Base-by-base conservation (phyloP, 2,329 filamentous ascomycete genomes). In the Sclerotinia trifoliorum region DNA sequence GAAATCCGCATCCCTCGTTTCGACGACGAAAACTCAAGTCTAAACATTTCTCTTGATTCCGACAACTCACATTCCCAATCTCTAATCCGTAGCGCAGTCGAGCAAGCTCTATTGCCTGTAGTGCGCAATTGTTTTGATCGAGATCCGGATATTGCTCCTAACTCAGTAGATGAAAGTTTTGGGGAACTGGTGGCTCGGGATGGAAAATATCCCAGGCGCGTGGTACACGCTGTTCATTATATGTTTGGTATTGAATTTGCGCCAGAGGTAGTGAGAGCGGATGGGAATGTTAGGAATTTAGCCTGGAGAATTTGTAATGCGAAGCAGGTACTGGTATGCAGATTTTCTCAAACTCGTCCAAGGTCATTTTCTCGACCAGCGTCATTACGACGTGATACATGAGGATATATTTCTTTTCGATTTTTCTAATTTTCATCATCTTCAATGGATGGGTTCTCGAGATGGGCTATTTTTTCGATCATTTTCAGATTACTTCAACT, bases 171-270 rank as follows among this genome's bases (percentile, higher is more conserved):
- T 13, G 94, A 98, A 77, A 82, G 87, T 3, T 99, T 97, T 78
- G 95, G 95, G 0, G 88, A 87, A 60, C 83, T 94, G 52, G 91
- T 97, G 1, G 93, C 97, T 76, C 84, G 93, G 32, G 91, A 97
- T 73, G 87, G 90, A 71, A 97, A 96, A 79, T 98, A 93, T 75
- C 90, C 94, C 0, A 92, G 89, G 79, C 83, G 95, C 54, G 91
- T 98, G 15, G 94, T 98, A 0, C 98, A 96, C 78, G 95, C 94
- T 5, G 92, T 99, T 39, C 90, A 92, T 71, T 91, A 96, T 78
- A 97, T 97, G 93, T 96, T 99, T 78, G 95, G 94, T 64, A 91
- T 99, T 70, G 95, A 99, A 78, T 94, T 99, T 77, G 92, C 95
- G 1, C 90, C 94, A 0, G 92, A 93, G 56, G 94, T 98, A 0